A percentile compares a stretch with the other conserved stretches of the same genome.
Evolutionary conservation across 2,329 filamentous ascomycete genomes (phyloP).

Genomic region (Exutisphaerella laricina): DNA sequence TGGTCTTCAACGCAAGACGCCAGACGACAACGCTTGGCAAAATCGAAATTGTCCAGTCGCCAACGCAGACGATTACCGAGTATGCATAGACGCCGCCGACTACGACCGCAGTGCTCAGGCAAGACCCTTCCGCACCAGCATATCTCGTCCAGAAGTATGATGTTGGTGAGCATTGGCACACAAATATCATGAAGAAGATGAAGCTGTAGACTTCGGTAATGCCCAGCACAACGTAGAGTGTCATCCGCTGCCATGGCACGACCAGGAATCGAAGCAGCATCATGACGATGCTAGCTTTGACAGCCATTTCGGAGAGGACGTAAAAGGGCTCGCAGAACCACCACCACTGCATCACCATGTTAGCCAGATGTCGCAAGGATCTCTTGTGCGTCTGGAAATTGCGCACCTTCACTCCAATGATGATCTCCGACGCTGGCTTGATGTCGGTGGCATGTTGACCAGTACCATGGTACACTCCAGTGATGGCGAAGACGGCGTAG

Average conservation of each 20-base stretch:
- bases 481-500: slow-evolving; percentile 13
- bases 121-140: slow-evolving; percentile 12
- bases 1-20: slow-evolving; percentile 27
- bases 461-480: slow-evolving; percentile 13
- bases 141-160: slow-evolving; percentile 17
- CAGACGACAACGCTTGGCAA: slow-evolving; percentile 31
- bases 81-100: slow-evolving; percentile 13
- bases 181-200: slow-evolving; percentile 18
- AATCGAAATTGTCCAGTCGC: slow-evolving; percentile 20
- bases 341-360: slow-evolving; percentile 39
- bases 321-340: slow-evolving; percentile 35
- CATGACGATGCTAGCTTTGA: slow-evolving; percentile 20
- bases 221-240: slow-evolving; percentile 11
- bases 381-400: too few relatives aligned
- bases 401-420: slow-evolving; percentile 11
- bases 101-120: slow-evolving; percentile 8
- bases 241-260: slow-evolving; percentile 6
- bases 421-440: slow-evolving; percentile 11
- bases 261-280: slow-evolving; percentile 17
- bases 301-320: slow-evolving; percentile 20
- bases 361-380: too few relatives aligned
- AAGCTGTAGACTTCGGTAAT: slow-evolving; percentile 15
- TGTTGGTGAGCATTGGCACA: slow-evolving; percentile 14
- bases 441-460: slow-evolving; percentile 13
- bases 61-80: slow-evolving; percentile 14